These are phyloP conservation scores for Paecilomyces sp. DNA, from an alignment of 2,329 filamentous ascomycete species.

Conservation along the genomic window DNA sequence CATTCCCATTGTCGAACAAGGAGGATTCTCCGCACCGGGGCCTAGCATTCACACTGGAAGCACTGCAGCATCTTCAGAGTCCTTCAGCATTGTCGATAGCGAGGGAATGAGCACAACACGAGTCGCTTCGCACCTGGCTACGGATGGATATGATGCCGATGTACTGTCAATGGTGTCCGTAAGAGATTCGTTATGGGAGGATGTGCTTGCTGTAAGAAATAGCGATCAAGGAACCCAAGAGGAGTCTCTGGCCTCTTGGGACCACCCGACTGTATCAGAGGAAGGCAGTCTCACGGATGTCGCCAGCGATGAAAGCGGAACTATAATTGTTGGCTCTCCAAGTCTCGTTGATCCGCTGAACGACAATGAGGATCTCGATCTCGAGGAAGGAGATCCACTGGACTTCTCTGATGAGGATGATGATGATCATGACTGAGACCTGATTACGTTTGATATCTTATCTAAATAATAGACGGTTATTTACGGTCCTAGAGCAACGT, in stretches of 20 bases:
- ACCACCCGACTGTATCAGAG: neutral
- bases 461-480: neutral
- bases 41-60: slow-evolving; percentile 24
- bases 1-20: slow-evolving; percentile 24
- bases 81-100: slow-evolving; percentile 17
- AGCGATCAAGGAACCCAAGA: neutral
- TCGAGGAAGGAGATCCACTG: slow-evolving; percentile 4
- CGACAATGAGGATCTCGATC: slow-evolving; percentile 9
- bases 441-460: neutral
- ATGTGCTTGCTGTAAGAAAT: neutral
- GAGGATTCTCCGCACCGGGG: slow-evolving; percentile 29
- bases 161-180: slow-evolving; percentile 15
- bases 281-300: slow-evolving; percentile 7
- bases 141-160: slow-evolving; percentile 21
- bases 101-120: slow-evolving; percentile 26
- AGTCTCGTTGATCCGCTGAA: slow-evolving; percentile 5
- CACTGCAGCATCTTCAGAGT: slow-evolving; percentile 14
- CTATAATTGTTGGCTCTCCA: slow-evolving; percentile 9
- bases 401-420: neutral
- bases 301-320: slow-evolving; percentile 15
- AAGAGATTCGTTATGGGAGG: neutral
- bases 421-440: neutral
- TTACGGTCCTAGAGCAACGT: neutral
- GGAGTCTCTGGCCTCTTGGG: neutral
- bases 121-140: slow-evolving; percentile 28